Base-by-base conservation (phyloP, 257 asterid species). In the Leonotis leonurus region DNA sequence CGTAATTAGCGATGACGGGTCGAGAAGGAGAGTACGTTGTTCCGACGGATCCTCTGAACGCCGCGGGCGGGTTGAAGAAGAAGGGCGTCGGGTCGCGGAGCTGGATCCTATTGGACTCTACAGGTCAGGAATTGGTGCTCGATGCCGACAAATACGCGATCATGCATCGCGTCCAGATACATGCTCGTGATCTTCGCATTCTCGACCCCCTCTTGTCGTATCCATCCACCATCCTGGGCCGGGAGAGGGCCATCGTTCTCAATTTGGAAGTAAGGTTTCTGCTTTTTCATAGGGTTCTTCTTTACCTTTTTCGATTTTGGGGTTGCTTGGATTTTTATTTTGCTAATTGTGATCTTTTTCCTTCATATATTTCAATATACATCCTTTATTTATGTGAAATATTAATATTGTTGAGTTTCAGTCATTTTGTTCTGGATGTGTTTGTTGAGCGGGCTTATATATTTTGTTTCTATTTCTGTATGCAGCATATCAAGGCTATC, bases 401-500 rank as follows among this genome's bases (percentile, higher is more conserved):
- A n/a, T n/a, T n/a, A 17, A 56, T 4, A 17, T 58, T 20, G 60
- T 18, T 49, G 62, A 32, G 25, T 62, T 52, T 22, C 14, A 63
- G 45, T 27, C 25, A n/a, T 10, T 57, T 20, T 29, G 12, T 39
- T 51, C 43, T 13, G 22, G 51, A 32, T 27, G 60, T 17, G 39
- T 35, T 50, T 21, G 6, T 27, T 27, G 33, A 32, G 18, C 22
- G 30, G 62, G 52, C 57, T 73, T 43, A 33, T 29, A 25, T 17
- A 27, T 65, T 56, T 68, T 40, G 26, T 59, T 62, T 61, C 49
- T 56, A n/a, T 71, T 13, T 65, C 64, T 60, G 30, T 51, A 37
- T 78, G 80, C 95, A 90, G 97, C 95, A 90, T 74, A 90, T 90
- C 86, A 90, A 87, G 89, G 97, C 96, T 50, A 90, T 90, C 46